Base-by-base conservation (phyloP, 2,329 filamentous ascomycete species). In the Zymoseptoria ardabiliae region DNA sequence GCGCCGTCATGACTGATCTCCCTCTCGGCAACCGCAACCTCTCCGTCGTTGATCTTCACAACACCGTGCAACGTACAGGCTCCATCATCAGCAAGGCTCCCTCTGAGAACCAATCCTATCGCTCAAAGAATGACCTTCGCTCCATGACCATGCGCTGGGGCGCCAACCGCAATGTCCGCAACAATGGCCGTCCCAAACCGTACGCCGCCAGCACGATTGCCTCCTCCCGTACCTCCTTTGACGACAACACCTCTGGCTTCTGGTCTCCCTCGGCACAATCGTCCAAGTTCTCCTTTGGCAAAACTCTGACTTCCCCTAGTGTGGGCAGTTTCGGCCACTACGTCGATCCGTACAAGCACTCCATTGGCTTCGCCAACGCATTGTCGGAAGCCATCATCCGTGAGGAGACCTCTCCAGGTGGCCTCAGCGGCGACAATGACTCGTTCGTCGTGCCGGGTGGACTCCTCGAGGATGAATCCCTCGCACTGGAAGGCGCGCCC, bases 321-420 rank as follows among this genome's bases (percentile, higher is more conserved):
- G 89, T 97, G 69, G 91, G 96, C 71, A 96, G 92, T 0, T 86
- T 97, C 67, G 88, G 86, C 20, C 91, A 90, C 1, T 83, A 85
- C 35, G 59, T 64, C 23, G 83, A 86, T 53, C 86, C 85, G 68
- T 97, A 93, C 73, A 91, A 97, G 74, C 92, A 96, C 75, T 95
- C 91, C 0, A 96, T 99, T 70, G 94, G 94, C 0, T 99, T 99
- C 71, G 94, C 94, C 57, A 97, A 96, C 72, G 94, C 94, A 3
- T 81, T 99, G 10, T 96, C 91, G 68, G 93, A 97, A 72, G 93
- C 93, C 41, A 99, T 97, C 65, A 96, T 96, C 65, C 89, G 94
- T 4, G 93, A 97, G 69, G 91, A 95, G 69, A 82, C 82, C 52
- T 59, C 58, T n/a, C 17, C 35, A 6, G 75, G 83, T 17, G 81